Evolutionary conservation across 306 rosid genomes (phyloP).

Genomic region (Neltuma alba): DNA sequence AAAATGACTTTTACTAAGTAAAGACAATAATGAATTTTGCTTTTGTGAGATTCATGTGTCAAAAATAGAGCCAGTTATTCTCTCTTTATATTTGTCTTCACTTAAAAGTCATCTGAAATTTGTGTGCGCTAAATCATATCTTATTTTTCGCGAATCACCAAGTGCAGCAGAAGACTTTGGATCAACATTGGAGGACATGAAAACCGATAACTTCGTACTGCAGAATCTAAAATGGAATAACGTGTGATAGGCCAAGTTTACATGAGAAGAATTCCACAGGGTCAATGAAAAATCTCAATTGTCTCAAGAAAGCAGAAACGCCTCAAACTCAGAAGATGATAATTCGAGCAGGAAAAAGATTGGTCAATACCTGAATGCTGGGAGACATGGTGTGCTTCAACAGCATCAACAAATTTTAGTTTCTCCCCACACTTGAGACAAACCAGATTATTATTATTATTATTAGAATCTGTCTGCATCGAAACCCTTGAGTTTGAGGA

Average conservation of each 20-base stretch:
- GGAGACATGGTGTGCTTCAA: constrained; percentile 47
- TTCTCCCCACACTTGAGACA: constrained; percentile 52
- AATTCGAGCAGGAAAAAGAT: constrained; percentile 11
- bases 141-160: not conserved
- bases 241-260: not conserved
- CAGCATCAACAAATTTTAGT: constrained; percentile 32
- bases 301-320: not conserved
- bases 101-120: not conserved
- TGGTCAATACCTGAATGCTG: constrained; percentile 51
- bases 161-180: not conserved
- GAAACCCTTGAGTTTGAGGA: constrained; percentile 24
- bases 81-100: no score
- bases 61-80: not conserved
- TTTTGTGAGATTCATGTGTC: no score
- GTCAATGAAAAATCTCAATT: not conserved
- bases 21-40: not conserved
- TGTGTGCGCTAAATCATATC: not conserved
- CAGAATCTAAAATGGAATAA: not conserved
- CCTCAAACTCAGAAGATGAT: not conserved
- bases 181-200: not conserved
- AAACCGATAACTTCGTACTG: not conserved
- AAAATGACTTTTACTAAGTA: not conserved
- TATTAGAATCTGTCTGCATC: constrained; percentile 30
- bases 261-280: not conserved
- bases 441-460: not conserved